These are phyloP conservation scores for Phyllostachys edulis DNA, from an alignment of 176 grass and related monocot species.

Conservation along the genomic window DNA sequence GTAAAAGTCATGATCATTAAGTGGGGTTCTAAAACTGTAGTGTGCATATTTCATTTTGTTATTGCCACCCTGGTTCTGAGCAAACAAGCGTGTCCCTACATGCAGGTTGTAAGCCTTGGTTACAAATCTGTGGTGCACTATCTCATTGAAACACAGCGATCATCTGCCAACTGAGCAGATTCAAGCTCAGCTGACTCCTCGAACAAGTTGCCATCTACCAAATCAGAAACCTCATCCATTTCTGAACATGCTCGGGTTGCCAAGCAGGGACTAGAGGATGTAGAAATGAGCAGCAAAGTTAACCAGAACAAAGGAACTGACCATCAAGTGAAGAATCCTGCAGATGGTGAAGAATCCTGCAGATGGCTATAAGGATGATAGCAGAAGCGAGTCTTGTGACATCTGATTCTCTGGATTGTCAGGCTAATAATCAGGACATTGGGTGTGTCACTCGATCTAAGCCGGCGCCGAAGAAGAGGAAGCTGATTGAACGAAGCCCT, in stretches of 20 bases:
- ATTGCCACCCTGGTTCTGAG: not conserved
- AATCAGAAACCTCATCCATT: slow-evolving; percentile 15
- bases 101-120: slow-evolving; percentile 61
- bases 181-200: slow-evolving; percentile 36
- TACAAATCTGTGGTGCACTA: slow-evolving; percentile 95
- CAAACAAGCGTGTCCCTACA: not conserved
- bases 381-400: slow-evolving; percentile 25
- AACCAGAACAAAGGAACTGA: not conserved
- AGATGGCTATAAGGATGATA: slow-evolving; percentile 4
- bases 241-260: slow-evolving; percentile 22
- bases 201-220: slow-evolving; percentile 9
- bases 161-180: slow-evolving; percentile 25
- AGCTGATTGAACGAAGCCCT: slow-evolving; percentile 35
- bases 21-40: not conserved
- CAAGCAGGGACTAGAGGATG: slow-evolving; percentile 7
- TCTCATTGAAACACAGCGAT: slow-evolving; percentile 60
- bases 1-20: not conserved
- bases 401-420: slow-evolving; percentile 14
- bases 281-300: slow-evolving; percentile 31
- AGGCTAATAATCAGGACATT: slow-evolving; percentile 12
- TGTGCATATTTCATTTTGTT: not conserved
- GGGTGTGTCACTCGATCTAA: slow-evolving; percentile 37
- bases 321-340: not conserved
- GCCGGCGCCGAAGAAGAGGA: slow-evolving; percentile 30
- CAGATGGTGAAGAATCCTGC: not conserved